Percentiles rank a stretch among this genome's conserved stretches.
These are phyloP conservation scores for Ceratocystis smalleyi DNA, from an alignment of 2,329 filamentous ascomycete species.

Conservation along the genomic window DNA sequence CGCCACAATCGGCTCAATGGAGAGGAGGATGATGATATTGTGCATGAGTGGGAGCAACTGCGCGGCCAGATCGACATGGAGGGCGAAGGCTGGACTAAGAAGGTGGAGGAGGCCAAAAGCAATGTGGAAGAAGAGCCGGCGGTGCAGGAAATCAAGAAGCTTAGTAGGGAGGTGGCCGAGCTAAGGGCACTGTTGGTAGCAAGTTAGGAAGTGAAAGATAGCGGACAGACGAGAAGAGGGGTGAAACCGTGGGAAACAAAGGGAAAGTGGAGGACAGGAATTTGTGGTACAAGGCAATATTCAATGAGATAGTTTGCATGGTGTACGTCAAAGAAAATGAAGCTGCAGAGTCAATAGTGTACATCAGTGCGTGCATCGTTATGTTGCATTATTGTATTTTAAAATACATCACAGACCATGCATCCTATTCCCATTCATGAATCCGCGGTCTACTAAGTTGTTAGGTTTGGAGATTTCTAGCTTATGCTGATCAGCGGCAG, in stretches of 20 bases:
- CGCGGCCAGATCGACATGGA: constrained; percentile 59
- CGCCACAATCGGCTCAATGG: constrained; percentile 59
- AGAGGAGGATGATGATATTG: constrained; percentile 75
- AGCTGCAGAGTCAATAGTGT: not conserved
- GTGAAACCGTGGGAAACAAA: not conserved
- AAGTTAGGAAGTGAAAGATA: not conserved
- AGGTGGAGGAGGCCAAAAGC: constrained; percentile 57
- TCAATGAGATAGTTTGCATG: not conserved
- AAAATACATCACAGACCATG: not conserved
- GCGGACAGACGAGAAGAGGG: not conserved
- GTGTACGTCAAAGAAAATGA: not conserved
- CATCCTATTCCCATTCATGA: not conserved
- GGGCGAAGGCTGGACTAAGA: constrained; percentile 69
- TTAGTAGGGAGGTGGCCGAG: constrained; percentile 42
- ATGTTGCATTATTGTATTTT: not conserved
- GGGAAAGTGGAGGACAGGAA: not conserved
- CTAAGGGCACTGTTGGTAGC: constrained; percentile 34
- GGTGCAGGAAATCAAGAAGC: constrained; percentile 49
- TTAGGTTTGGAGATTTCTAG: not conserved
- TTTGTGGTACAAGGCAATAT: not conserved
- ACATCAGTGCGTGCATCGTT: not conserved
- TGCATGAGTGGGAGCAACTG: constrained; percentile 90
- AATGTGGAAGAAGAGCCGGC: constrained; percentile 69
- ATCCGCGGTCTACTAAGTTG: not conserved
- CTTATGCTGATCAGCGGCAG: not conserved